Conservation (phyloP, 805 yeast species). For the Saccharomyces paradoxus region DNA sequence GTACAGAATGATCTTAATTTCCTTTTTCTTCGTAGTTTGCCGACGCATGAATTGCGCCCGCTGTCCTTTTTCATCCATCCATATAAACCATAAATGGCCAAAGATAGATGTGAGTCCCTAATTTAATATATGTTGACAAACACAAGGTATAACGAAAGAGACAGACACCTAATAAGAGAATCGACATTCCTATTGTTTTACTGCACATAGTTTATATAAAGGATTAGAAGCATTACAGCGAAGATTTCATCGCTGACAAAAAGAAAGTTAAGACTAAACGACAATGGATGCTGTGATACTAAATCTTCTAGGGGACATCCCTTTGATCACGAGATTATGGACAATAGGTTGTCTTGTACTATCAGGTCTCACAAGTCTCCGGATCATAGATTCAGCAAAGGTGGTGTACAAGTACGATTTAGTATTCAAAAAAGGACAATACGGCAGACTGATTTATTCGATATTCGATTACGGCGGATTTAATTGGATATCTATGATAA, state of each 20-base stretch:
- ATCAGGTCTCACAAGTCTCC: constrained; percentile 30
- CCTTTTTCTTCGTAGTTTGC: neutral
- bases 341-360: constrained; percentile 31
- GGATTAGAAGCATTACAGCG: neutral
- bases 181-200: neutral
- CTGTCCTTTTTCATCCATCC: neutral
- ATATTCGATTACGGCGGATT: constrained; percentile 33
- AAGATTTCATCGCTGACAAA: neutral
- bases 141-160: neutral
- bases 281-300: constrained; percentile 25
- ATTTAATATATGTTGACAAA: neutral
- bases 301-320: constrained; percentile 27
- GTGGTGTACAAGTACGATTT: constrained; percentile 32
- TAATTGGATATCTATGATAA: constrained; percentile 16
- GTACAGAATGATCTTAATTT: neutral
- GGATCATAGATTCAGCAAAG: constrained; percentile 28
- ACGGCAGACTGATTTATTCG: constrained; percentile 33
- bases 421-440: constrained; percentile 34
- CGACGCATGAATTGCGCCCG: neutral
- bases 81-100: neutral
- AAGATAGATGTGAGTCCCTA: neutral
- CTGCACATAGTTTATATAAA: neutral
- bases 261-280: neutral
- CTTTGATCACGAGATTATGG: constrained; percentile 37
- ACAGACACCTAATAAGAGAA: neutral